Conservation (phyloP, 2,329 filamentous ascomycete species). For the Tolypocladium ovalisporum region DNA sequence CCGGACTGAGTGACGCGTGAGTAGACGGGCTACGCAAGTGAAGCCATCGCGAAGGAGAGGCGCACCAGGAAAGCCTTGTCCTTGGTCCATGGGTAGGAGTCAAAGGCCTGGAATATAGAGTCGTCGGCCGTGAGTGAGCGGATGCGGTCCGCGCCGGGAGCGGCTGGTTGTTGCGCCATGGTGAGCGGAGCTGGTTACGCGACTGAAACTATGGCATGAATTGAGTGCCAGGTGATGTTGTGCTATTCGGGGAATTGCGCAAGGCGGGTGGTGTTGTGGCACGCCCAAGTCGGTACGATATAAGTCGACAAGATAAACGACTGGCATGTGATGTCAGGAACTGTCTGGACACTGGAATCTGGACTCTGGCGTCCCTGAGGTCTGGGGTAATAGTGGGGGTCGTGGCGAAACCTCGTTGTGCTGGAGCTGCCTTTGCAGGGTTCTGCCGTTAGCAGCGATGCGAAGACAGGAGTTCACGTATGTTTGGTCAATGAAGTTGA, state of each 20-base stretch:
- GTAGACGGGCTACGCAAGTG: not conserved
- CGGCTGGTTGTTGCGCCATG: not conserved
- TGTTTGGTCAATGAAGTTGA: not conserved
- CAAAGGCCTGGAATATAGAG: slow-evolving; percentile 48
- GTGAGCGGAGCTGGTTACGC: not conserved
- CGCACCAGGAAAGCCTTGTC: slow-evolving; percentile 57
- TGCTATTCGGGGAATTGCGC: no score
- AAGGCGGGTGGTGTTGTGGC: not conserved
- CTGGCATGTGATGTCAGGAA: not conserved
- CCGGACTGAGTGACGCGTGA: slow-evolving; percentile 32
- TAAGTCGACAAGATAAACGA: not conserved
- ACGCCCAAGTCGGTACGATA: not conserved
- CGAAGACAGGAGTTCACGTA: not conserved
- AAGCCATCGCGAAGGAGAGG: not conserved
- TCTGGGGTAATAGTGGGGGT: not conserved
- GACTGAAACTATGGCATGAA: not conserved
- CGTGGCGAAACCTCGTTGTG: not conserved
- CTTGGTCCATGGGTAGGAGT: slow-evolving; percentile 55
- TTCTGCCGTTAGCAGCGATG: not conserved
- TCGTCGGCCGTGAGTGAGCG: slow-evolving; percentile 26
- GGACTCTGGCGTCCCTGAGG: not conserved
- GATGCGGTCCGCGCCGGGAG: slow-evolving; percentile 21
- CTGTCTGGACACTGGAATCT: no score
- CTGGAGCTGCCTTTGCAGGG: not conserved
- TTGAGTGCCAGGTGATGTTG: not conserved